phyloP scores from a whole-genome alignment of 805 yeast species.

The Kregervanrija delftensis region DNA sequence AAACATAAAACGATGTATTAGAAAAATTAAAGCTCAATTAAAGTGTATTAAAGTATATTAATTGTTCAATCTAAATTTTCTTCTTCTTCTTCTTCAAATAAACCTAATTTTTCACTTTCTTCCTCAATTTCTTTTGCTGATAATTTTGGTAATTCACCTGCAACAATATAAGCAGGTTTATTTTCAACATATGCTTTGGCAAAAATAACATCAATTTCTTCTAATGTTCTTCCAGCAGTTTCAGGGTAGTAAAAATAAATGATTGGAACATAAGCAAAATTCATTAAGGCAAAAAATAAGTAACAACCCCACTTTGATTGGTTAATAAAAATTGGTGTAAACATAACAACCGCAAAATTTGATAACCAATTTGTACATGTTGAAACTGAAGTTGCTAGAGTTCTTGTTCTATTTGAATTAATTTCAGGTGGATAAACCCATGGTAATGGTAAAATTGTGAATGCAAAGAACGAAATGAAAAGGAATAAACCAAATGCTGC shows the following conservation, averaged over 20 bases:
- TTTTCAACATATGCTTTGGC: constrained; percentile 55
- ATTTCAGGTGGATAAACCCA: constrained; percentile 69
- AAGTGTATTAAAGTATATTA: no score
- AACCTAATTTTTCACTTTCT: constrained; percentile 53
- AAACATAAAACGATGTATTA: no score
- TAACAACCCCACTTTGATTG: constrained; percentile 58
- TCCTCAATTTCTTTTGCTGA: constrained; percentile 50
- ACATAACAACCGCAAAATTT: constrained; percentile 64
- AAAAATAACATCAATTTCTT: constrained; percentile 65
- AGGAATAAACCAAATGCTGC: constrained; percentile 64
- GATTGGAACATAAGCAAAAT: constrained; percentile 54
- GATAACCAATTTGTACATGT: constrained; percentile 67
- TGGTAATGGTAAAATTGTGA: constrained; percentile 34
- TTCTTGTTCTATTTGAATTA: constrained; percentile 61
- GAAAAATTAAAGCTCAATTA: no score
- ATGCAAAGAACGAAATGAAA: constrained; percentile 50
- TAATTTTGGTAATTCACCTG: constrained; percentile 54
- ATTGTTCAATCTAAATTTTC: background rate
- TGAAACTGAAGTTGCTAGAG: constrained; percentile 55
- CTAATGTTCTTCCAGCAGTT: constrained; percentile 69
- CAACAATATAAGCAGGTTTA: constrained; percentile 56
- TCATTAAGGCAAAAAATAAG: constrained; percentile 60
- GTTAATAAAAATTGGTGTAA: constrained; percentile 51
- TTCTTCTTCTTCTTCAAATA: constrained; percentile 24
- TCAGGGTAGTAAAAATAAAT: constrained; percentile 69